Evolutionary conservation across 306 rosid genomes (phyloP), one percentile per base, ranked within the genome.

Genomic region (Quercus cerris): DNA sequence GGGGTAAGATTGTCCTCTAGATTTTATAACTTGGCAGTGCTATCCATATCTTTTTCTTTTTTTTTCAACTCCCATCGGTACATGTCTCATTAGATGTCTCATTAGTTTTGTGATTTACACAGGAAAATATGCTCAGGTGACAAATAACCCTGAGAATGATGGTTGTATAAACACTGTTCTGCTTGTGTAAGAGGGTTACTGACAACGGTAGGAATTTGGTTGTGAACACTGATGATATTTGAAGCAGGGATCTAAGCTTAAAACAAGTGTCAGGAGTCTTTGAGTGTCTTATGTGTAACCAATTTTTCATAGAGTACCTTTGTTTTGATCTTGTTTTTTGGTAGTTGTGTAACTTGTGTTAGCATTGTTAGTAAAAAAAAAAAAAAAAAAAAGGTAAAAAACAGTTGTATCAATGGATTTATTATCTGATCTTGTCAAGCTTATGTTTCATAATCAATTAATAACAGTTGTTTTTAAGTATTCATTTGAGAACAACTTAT

Each of bases 41-140:
- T 54, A 30, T 27, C 10, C 19, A 5, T n/a, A 71, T 27, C 12
- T 17, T 19, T 7, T 19, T 7, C 2, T 6, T 19, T 7, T 7
- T 6, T 64, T 44, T 54, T 82, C 6, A 5, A 28, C 59, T 71
- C 19, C 56, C 75, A 71, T 33, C 41, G 51, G 35, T 61, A 12
- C 54, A 18, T 31, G 71, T 66, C 76, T 23, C 19, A 77, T 31
- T 31, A 31, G 35, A 4, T 31, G 1, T 31, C 35, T 31, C 46
- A 38, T 38, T 35, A 18, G 27, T 33, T 31, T 67, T 62, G 67
- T 81, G 59, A 8, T 73, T 27, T 62, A 46, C 84, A 78, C 87
- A 92, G 97, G 97, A 78, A 93, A 94, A 84, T 93, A 94, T 81
- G 97, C 99, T 46, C 99, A 94, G 83, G 97, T 94, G 76, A 94